These are phyloP conservation scores for Fremontodendron californicum DNA, from an alignment of 345 rosid species.

Conservation along the genomic window DNA sequence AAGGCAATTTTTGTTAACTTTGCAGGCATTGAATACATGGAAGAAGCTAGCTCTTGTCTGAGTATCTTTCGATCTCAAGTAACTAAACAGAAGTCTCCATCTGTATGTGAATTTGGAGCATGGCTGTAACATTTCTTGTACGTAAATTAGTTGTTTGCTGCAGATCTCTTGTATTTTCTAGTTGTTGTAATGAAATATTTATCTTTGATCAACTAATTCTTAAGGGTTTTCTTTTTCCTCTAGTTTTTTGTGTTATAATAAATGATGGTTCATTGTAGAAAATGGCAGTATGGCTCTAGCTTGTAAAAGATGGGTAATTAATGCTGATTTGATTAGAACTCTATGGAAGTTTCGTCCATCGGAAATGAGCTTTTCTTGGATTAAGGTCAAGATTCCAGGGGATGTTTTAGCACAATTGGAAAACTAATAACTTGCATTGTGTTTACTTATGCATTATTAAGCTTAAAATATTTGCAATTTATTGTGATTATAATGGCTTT, in stretches of 20 bases:
- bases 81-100: neutral
- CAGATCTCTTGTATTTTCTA: neutral
- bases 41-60: too few species aligned
- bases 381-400: neutral
- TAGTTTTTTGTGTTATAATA: neutral
- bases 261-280: neutral
- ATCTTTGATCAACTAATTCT: neutral
- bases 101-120: too few species aligned
- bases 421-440: neutral
- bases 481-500: neutral
- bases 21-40: conserved; percentile 23
- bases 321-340: neutral
- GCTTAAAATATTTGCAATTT: too few species aligned
- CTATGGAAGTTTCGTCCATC: neutral
- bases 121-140: conserved; percentile 11
- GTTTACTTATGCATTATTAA: too few species aligned
- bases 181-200: neutral
- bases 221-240: neutral
- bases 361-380: neutral
- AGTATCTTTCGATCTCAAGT: too few species aligned
- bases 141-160: conserved; percentile 4
- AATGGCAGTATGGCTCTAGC: too few species aligned
- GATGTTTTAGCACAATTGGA: neutral
- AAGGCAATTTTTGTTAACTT: conserved; percentile 4
- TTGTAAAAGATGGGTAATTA: too few species aligned